Conservation (phyloP, 495 filamentous ascomycete genomes). For the Penicillium roqueforti region DNA sequence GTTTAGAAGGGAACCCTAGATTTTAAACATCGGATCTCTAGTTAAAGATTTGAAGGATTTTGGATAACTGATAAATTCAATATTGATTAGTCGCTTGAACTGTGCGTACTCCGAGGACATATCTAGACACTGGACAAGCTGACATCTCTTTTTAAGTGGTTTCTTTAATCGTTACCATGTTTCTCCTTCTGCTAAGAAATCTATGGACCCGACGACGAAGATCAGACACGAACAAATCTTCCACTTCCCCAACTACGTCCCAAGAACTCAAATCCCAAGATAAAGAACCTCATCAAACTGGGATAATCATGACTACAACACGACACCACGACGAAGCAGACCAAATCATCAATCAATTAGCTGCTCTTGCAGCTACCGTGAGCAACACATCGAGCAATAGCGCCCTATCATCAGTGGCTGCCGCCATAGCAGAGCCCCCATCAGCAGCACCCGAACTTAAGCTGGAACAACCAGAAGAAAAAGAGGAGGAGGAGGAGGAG, state of each 20-base stretch:
- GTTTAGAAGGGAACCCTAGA: background rate
- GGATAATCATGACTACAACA: background rate
- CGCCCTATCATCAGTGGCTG: background rate
- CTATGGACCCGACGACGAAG: slow-evolving; percentile 5
- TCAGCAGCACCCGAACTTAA: background rate
- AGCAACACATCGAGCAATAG: slow-evolving; percentile 6
- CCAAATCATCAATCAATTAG: slow-evolving; percentile 15
- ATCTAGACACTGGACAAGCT: too few relatives aligned
- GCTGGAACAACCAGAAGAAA: slow-evolving; percentile 1
- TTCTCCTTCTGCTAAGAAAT: slow-evolving; percentile 7
- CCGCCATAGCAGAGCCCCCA: background rate
- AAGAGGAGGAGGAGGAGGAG: too few relatives aligned
- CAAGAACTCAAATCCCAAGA: background rate
- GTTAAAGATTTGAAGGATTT: background rate
- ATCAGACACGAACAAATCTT: background rate
- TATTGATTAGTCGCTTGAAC: background rate
- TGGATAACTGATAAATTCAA: background rate
- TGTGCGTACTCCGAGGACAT: background rate
- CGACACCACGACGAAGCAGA: slow-evolving; percentile 12
- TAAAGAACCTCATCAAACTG: background rate
- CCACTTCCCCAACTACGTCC: background rate
- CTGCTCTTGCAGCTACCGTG: slow-evolving; percentile 13
- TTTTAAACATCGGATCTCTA: background rate
- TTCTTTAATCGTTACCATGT: slow-evolving; percentile 7
- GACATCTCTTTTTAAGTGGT: background rate